These are phyloP conservation scores for Xylaria telfairii DNA, from an alignment of 495 filamentous ascomycete species.

Conservation along the genomic window DNA sequence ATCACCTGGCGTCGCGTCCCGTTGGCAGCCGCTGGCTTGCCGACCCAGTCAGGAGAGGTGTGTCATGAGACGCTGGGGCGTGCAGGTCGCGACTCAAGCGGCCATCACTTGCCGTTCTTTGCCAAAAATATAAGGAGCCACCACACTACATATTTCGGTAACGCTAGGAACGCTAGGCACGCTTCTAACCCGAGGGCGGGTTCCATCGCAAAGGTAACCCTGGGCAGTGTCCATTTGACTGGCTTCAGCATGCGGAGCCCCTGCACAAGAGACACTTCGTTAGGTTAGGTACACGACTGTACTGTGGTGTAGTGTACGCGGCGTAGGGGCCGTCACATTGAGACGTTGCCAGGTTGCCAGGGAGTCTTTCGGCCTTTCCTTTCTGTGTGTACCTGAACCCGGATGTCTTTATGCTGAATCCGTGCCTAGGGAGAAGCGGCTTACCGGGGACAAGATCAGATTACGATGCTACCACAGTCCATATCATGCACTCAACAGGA, in stretches of 20 bases:
- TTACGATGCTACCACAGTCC: neutral
- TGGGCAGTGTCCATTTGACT: constrained; percentile 28
- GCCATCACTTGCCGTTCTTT: constrained; percentile 25
- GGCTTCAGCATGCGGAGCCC: constrained; percentile 28
- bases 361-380: neutral
- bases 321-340: neutral
- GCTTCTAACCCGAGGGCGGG: constrained; percentile 42
- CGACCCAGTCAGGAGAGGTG: constrained; percentile 15
- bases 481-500: neutral
- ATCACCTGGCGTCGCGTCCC: neutral
- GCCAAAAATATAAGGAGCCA: constrained; percentile 28
- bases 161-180: constrained; percentile 30
- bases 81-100: constrained; percentile 20
- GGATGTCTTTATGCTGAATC: constrained; percentile 7
- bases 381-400: constrained; percentile 6
- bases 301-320: neutral
- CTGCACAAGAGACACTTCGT: constrained; percentile 5
- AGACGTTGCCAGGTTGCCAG: constrained; percentile 7
- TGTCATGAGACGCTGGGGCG: constrained; percentile 20
- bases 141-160: constrained; percentile 35
- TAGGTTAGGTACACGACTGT: neutral
- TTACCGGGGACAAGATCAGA: neutral
- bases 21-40: constrained; percentile 3
- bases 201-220: constrained; percentile 45
- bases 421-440: neutral